A percentile compares a stretch with the other conserved stretches of the same genome.
Evolutionary conservation across 2,329 filamentous ascomycete genomes (phyloP).

Genomic region (Hypoxylon sp.): DNA sequence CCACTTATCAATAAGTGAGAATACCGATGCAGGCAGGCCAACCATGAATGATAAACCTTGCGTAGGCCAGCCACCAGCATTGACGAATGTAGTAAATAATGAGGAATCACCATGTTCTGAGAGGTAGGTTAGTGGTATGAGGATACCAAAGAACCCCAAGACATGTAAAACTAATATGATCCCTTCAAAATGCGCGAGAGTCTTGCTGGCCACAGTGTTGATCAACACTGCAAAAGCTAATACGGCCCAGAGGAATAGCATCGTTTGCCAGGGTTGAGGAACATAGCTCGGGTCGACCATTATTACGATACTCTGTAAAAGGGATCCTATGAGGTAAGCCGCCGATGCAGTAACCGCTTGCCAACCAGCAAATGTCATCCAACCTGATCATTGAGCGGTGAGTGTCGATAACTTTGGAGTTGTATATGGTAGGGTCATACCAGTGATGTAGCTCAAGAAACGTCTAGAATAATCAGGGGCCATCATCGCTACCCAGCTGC

Average conservation of each 20-base stretch:
- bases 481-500: slow-evolving; percentile 8
- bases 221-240: slow-evolving; percentile 3
- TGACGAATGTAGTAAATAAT: slow-evolving; percentile 26
- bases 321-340: slow-evolving; percentile 1
- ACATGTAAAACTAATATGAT: slow-evolving; percentile 3
- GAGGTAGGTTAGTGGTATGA: slow-evolving; percentile 11
- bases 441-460: slow-evolving; percentile 3
- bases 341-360: slow-evolving; percentile 2
- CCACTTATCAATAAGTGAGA: slow-evolving; percentile 14
- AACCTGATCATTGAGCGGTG: neutral
- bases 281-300: neutral
- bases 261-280: slow-evolving; percentile 2
- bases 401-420: neutral
- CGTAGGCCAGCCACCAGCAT: slow-evolving; percentile 20
- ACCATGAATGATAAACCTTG: slow-evolving; percentile 23
- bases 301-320: slow-evolving; percentile 3
- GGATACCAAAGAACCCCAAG: slow-evolving; percentile 1
- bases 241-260: slow-evolving; percentile 10
- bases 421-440: too few relatives aligned
- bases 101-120: slow-evolving; percentile 18
- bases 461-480: slow-evolving; percentile 1
- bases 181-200: neutral
- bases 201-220: neutral
- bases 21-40: slow-evolving; percentile 11
- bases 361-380: slow-evolving; percentile 5